Conservation (phyloP, 164 flowering plant species). For the Euptelea pleiosperma region DNA sequence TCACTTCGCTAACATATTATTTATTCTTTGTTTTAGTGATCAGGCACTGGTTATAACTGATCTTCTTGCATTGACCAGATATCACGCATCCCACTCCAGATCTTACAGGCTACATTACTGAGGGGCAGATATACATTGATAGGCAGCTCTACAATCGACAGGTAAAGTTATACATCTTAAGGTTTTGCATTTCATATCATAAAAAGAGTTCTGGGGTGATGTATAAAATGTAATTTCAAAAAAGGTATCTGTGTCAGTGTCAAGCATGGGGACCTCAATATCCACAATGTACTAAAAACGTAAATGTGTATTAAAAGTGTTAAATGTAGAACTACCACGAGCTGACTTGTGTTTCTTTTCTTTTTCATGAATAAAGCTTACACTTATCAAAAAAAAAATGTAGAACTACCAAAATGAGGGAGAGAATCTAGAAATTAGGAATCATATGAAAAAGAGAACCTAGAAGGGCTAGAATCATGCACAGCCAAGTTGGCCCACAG, state of each 20-base stretch:
- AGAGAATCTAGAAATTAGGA: not conserved
- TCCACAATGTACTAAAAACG: not conserved
- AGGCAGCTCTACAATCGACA: constrained; percentile 89
- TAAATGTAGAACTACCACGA: not conserved
- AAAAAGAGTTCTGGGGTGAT: not conserved
- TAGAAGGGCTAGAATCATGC: not conserved
- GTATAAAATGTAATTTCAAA: not conserved
- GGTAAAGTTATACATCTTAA: constrained; percentile 32
- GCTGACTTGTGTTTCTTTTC: no score
- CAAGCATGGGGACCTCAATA: not conserved
- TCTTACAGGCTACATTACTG: constrained; percentile 97
- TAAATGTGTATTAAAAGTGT: not conserved
- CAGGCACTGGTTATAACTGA: not conserved
- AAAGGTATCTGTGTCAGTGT: not conserved
- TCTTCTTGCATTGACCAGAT: constrained; percentile 43
- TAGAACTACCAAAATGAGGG: not conserved
- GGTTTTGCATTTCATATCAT: not conserved
- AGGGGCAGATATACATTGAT: constrained; percentile 97
- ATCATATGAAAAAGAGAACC: not conserved
- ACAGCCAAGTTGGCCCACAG: not conserved
- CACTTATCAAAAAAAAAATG: no score
- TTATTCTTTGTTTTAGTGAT: not conserved
- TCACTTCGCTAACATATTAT: not conserved
- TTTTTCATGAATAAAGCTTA: no score
- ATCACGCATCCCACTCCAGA: constrained; percentile 99